Conservation (phyloP, 352 stramenopile species). For the Phytophthora tubulina region DNA sequence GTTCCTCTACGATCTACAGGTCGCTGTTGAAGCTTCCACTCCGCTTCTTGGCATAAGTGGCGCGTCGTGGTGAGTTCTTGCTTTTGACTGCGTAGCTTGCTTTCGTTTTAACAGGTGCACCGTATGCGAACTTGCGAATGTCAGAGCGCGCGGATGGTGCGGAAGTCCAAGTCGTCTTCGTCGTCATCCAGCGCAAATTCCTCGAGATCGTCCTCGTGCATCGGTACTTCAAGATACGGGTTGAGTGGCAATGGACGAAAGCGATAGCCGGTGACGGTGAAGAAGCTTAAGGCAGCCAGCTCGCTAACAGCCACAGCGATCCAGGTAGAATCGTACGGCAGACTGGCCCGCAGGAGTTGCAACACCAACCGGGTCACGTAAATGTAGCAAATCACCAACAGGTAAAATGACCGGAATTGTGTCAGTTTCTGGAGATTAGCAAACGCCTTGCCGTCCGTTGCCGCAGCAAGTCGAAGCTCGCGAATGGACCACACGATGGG, state of each 20-base stretch:
- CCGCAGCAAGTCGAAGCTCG: constrained; percentile 77
- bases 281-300: constrained; percentile 92
- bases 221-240: constrained; percentile 91
- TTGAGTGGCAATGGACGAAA: constrained; percentile 94
- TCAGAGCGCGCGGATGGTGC: constrained; percentile 45
- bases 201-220: constrained; percentile 81
- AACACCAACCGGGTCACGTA: constrained; percentile 98
- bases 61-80: constrained; percentile 11
- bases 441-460: constrained; percentile 91
- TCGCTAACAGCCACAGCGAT: constrained; percentile 73
- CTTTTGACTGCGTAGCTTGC: constrained; percentile 21
- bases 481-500: constrained; percentile 98
- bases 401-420: constrained; percentile 97
- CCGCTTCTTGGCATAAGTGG: constrained; percentile 34
- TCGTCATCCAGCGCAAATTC: constrained; percentile 74
- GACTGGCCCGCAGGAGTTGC: constrained; percentile 91
- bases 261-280: constrained; percentile 89
- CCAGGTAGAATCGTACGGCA: constrained; percentile 93
- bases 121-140: constrained; percentile 45
- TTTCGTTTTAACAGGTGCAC: constrained; percentile 34
- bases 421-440: constrained; percentile 93
- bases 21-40: constrained; percentile 42
- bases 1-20: constrained; percentile 31
- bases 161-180: constrained; percentile 59
- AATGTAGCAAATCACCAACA: constrained; percentile 97